phyloP scores from a whole-genome alignment of 306 rosid species.

The Biancaea sappan region DNA sequence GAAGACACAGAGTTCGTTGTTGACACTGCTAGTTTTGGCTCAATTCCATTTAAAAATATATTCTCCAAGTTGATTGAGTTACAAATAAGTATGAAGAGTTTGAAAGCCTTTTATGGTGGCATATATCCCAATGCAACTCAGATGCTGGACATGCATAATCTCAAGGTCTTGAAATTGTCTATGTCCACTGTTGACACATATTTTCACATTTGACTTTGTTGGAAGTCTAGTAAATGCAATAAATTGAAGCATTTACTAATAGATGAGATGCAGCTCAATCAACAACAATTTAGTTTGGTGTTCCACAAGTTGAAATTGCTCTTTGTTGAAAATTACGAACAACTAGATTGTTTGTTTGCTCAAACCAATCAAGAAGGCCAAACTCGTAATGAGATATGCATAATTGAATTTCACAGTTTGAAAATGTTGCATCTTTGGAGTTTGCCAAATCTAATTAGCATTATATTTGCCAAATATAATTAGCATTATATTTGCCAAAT shows the following conservation, averaged over 20 bases:
- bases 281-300: not conserved
- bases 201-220: not conserved
- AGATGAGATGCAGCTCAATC: not conserved
- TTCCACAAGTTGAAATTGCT: not conserved
- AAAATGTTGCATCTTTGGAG: accelerated
- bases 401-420: not conserved
- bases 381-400: not conserved
- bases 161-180: not conserved
- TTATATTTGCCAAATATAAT: too few species aligned
- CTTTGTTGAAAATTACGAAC: not conserved
- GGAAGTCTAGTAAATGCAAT: not conserved
- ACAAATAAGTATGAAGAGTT: not conserved
- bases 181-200: not conserved
- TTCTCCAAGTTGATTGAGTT: not conserved
- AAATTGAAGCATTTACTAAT: not conserved
- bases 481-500: too few species aligned
- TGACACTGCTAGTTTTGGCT: not conserved
- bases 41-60: too few species aligned
- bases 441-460: not conserved
- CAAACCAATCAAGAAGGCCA: too few species aligned
- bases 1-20: not conserved
- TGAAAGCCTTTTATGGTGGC: not conserved
- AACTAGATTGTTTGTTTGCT: not conserved
- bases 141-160: not conserved
- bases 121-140: not conserved